Base-by-base conservation (phyloP, 2,329 filamentous ascomycete species). In the Grosmannia serpens region DNA sequence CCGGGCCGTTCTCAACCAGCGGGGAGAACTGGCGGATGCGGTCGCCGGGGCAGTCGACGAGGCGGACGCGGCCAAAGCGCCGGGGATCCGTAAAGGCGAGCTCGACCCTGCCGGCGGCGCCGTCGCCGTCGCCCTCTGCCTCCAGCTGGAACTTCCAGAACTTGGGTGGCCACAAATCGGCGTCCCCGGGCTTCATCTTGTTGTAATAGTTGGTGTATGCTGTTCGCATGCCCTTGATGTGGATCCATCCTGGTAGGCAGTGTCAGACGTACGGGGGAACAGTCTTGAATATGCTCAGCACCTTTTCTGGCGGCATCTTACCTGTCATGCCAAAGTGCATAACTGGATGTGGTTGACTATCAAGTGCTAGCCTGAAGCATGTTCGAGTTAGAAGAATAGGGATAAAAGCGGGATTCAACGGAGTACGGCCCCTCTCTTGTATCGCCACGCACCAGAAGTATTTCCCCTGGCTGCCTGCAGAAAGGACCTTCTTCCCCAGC, bases 1-100 rank as follows among this genome's bases (percentile, higher is more conserved):
- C 94, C 0, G 94, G 92, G 0, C 94, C 94, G 67, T 97, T 96
- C 69, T 96, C 89, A 41, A 88, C 87, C 3, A 99, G 76, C 0
- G 94, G 94, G 0, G 84, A 85, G 60, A 86, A 74, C 24, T 87
- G 80, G 57, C 92, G 78, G 65, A 97, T 95, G 38, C 89, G 78
- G 2, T 83, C 79, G 0, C 81, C 91, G 4, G 84, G 82, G 63
- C 88, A 95, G 70, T 96, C 83, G 6, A 99, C 84, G 15, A 97
- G 78, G 15, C 91, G 79, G 49, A 97, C 83, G 53, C 92, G 81
- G 20, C 81, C 87, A 62, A 99, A 82, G 31, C 94, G 78, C 53
- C 94, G 82, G 4, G 87, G 74, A 69, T 99, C 94, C 1, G 91
- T 86, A 69, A 95, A 97, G 1, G 92, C 91, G 29, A 87, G 73